Evolutionary conservation across 371 early-diverging fungal species (phyloP), one percentile per base, ranked within the genome.

Genomic region (Syncephalastrum sp.): DNA sequence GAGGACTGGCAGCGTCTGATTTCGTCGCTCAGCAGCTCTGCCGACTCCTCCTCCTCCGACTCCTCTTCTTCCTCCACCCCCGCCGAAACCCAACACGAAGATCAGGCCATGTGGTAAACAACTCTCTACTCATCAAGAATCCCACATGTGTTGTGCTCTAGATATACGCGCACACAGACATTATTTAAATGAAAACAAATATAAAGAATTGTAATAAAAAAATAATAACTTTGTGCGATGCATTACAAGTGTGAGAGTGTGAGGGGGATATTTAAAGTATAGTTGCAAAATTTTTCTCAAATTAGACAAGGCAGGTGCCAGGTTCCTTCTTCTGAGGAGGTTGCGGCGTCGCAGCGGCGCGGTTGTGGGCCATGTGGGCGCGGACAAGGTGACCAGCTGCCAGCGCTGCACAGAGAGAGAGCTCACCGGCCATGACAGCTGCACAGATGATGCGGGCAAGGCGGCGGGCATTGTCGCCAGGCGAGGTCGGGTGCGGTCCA

Each of bases 391-490:
- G 91, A 29, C 92, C 93, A n/a, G 91, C 86, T 14, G 90, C 90
- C 49, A 95, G 75, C 5, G 97, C 97, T 7, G 92, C 81, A 61
- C 90, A 89, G 47, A 94, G 73, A 8, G 92, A 91, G 25, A 98
- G 79, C 70, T 98, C 98, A 46, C 97, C 98, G n/a, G 97, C 97
- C 92, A 98, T 91, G 19, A 97, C 97, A 19, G 93, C 80, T 4
- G 95, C 94, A 61, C 89, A 91, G 50, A 97, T 91, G 47, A 95
- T 87, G 21, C 94, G 77, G 2, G 97, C 98, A 49, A 97, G 70
- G 49, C 85, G 80, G 68, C 91, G 92, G 13, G 96, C 93, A 67
- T 94, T 91, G 29, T 82, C 85, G 15, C 96, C 96, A 1, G 97
- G 97, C n/a, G 70, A 74, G 17, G 84, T 87, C 14, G 83, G 83